These are phyloP conservation scores for Mycena crocata DNA, from an alignment of 768 basidiomycete species.

Conservation along the genomic window DNA sequence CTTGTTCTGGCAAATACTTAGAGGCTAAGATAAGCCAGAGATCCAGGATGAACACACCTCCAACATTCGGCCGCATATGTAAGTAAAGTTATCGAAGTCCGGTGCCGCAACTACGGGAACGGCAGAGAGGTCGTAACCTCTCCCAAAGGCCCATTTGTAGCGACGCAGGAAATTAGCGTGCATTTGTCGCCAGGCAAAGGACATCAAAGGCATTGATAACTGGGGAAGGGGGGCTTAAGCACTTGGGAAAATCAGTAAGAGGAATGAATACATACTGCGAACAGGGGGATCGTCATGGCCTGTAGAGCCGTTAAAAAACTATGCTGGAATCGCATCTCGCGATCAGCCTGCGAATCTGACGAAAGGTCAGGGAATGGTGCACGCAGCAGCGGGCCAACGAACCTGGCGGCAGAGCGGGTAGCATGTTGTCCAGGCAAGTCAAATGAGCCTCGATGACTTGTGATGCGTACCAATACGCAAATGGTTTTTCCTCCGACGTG, in stretches of 20 bases:
- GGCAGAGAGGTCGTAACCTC: slow-evolving; percentile 66
- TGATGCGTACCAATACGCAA: slow-evolving; percentile 81
- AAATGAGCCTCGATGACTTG: slow-evolving; percentile 70
- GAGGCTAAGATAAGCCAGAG: not conserved
- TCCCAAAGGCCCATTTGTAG: slow-evolving; percentile 83
- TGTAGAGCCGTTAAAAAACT: slow-evolving; percentile 69
- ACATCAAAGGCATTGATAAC: slow-evolving; percentile 61
- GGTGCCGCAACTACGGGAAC: slow-evolving; percentile 64
- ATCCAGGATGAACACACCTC: slow-evolving; percentile 47
- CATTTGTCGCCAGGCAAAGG: slow-evolving; percentile 61
- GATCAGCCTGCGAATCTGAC: slow-evolving; percentile 52
- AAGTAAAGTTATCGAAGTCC: slow-evolving; percentile 61
- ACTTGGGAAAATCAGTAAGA: not conserved
- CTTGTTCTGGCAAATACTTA: slow-evolving; percentile 45
- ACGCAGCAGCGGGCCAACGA: slow-evolving; percentile 16
- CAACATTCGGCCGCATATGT: slow-evolving; percentile 51
- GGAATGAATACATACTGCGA: slow-evolving; percentile 57
- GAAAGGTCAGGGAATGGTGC: not conserved
- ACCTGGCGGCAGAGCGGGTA: slow-evolving; percentile 55
- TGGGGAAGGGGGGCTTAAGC: slow-evolving; percentile 37
- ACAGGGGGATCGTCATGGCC: slow-evolving; percentile 63
- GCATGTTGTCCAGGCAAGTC: slow-evolving; percentile 61
- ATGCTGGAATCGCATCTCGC: slow-evolving; percentile 63
- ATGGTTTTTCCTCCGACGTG: slow-evolving; percentile 70
- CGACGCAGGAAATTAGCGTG: slow-evolving; percentile 70